These are phyloP conservation scores for Globisporangium alternatum DNA, from an alignment of 352 stramenopile species.

Conservation along the genomic window DNA sequence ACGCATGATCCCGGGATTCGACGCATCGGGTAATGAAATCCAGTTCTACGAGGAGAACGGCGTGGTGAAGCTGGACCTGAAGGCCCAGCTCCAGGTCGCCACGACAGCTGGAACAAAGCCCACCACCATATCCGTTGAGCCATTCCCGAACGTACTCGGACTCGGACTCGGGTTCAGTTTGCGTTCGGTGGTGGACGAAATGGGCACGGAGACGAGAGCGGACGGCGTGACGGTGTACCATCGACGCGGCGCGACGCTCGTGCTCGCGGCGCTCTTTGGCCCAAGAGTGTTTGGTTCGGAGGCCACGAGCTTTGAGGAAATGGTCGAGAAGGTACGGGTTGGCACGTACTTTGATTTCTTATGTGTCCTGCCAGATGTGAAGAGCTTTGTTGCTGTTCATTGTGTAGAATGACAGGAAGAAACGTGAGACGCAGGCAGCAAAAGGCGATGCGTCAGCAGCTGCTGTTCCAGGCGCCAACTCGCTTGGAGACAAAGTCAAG, in stretches of 20 bases:
- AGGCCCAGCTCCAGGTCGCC: conserved; percentile 30
- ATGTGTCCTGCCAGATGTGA: too few species aligned
- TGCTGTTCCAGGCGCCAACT: not conserved
- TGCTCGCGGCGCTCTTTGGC: conserved; percentile 70
- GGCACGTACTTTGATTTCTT: too few species aligned
- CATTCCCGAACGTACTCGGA: conserved; percentile 43
- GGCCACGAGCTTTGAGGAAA: conserved; percentile 67
- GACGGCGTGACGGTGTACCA: conserved; percentile 88
- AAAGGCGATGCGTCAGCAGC: conserved; percentile 26
- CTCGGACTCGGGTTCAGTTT: conserved; percentile 81
- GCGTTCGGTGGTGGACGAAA: conserved; percentile 72
- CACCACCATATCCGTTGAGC: not conserved
- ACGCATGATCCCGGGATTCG: conserved; percentile 50
- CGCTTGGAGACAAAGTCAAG: conserved; percentile 9
- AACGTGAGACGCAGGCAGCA: conserved; percentile 21
- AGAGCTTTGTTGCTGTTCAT: conserved; percentile 3
- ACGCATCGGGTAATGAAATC: conserved; percentile 40
- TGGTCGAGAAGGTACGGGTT: conserved; percentile 66
- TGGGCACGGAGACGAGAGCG: conserved; percentile 65
- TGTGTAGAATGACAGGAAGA: conserved; percentile 41
- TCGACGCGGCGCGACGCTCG: conserved; percentile 60
- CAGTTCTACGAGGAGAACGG: conserved; percentile 50
- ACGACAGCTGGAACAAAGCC: not conserved
- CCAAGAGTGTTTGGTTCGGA: conserved; percentile 55
- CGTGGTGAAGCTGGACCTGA: conserved; percentile 64